A percentile compares a stretch with the other conserved stretches of the same genome.
These are phyloP conservation scores for Exophiala calicioides DNA, from an alignment of 2,329 filamentous ascomycete species.

Conservation along the genomic window DNA sequence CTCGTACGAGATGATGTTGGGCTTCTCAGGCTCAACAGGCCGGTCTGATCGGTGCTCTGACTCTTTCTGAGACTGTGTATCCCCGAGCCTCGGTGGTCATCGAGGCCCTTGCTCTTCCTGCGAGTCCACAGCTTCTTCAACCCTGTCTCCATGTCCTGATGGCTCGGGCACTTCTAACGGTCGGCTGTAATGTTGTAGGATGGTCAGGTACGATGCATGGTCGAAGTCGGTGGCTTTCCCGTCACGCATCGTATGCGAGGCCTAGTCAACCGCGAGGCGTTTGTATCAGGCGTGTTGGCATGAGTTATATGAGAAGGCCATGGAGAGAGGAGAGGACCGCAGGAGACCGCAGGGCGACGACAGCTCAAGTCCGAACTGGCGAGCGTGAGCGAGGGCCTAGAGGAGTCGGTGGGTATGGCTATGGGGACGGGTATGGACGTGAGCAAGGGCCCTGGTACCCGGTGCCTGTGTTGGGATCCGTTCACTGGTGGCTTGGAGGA, in stretches of 20 bases:
- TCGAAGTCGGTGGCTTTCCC: too few species aligned
- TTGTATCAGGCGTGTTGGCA: too few species aligned
- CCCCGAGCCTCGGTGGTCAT: constrained; percentile 12
- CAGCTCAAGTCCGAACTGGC: not conserved
- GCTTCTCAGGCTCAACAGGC: constrained; percentile 4
- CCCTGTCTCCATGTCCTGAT: constrained; percentile 24
- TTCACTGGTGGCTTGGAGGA: constrained; percentile 1
- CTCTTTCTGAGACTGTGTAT: constrained; percentile 17
- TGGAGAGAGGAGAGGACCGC: not conserved
- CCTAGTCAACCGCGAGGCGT: not conserved
- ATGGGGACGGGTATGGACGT: not conserved
- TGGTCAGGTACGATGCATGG: constrained; percentile 10
- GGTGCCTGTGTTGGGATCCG: too few species aligned
- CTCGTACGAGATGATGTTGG: constrained; percentile 6
- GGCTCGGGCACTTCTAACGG: not conserved
- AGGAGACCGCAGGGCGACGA: too few species aligned
- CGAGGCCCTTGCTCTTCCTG: constrained; percentile 25
- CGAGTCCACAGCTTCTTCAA: constrained; percentile 27
- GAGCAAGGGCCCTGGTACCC: not conserved
- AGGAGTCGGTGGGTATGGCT: too few species aligned
- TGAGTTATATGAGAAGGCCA: not conserved
- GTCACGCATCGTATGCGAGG: not conserved
- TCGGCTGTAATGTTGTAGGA: not conserved
- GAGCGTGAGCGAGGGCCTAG: not conserved
- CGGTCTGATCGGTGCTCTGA: constrained; percentile 15